Evolutionary conservation across 495 filamentous ascomycete species (phyloP), one percentile per base, ranked within the genome.

Genomic region (Cenococcum geophilum): DNA sequence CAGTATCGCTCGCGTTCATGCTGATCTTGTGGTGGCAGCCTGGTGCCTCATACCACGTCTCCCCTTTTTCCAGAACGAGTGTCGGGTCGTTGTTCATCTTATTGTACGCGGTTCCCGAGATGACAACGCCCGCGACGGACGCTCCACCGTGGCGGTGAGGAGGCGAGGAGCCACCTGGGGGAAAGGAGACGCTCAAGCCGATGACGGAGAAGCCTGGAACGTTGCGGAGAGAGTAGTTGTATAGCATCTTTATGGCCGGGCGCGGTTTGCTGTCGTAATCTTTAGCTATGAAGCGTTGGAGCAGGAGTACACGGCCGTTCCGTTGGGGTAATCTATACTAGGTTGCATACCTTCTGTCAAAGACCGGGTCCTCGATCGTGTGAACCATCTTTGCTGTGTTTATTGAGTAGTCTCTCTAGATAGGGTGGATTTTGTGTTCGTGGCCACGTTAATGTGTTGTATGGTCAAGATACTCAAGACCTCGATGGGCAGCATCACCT

Each of bases 11-110:
- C 4, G 65, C 67, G 62, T 78, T 78, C 42, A 72, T 72, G 50
- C 76, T 76, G 49, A 74, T 68, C 25, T 70, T 64, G 61, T 79
- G 76, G 47, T 76, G 75, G 45, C 77, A 79, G 0, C 76, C 76
- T 0, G 77, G 77, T 9, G 74, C 73, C 61, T 79, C 76, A 53
- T 71, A 76, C 67, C 70, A 78, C 16, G 66, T 67, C 8, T 68
- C 74, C 0, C 75, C 76, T 1, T 43, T 25, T 18, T 62, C 12
- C 21, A 68, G 65, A 0, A 66, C 53, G 32, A 63, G 66, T 57
- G 73, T 71, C 20, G 67, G 67, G 9, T 73, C 67, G 37, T 76
- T 49, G 57, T 79, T 78, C 77, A 79, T 79, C 42, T 75, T 74
- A 49, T 77, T 77, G 25, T 73, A 51, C 0, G 71, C 37, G 0